Percentiles rank a stretch among this genome's conserved stretches.
These are phyloP conservation scores for Punica granatum DNA, from an alignment of 345 rosid genomes.

Conservation along the genomic window DNA sequence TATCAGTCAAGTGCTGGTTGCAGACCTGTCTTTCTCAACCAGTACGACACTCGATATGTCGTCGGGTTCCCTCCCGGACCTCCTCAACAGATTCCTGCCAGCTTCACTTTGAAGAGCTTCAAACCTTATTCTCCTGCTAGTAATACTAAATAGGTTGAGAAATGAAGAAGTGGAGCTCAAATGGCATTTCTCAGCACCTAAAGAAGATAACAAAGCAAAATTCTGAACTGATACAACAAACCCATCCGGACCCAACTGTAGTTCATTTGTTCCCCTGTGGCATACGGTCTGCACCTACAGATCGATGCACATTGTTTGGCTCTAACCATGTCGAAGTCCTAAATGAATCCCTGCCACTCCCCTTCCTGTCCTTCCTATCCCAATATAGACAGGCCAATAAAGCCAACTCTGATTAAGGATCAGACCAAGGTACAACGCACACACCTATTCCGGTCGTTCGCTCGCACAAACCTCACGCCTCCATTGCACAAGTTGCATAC, in stretches of 20 bases:
- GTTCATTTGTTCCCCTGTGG: not conserved
- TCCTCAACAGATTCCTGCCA: conserved; percentile 58
- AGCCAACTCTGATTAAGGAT: no score
- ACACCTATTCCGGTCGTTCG: conserved; percentile 62
- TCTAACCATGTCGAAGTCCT: no score
- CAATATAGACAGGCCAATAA: no score
- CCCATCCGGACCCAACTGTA: not conserved
- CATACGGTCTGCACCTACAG: not conserved
- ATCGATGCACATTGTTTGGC: not conserved
- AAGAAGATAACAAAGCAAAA: not conserved
- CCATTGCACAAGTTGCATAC: conserved; percentile 91
- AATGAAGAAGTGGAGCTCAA: not conserved
- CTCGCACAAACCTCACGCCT: conserved; percentile 71
- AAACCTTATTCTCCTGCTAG: conserved; percentile 62
- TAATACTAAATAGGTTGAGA: not conserved
- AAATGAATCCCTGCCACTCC: no score
- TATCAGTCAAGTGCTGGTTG: not conserved
- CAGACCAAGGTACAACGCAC: no score
- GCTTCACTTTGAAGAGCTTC: conserved; percentile 90
- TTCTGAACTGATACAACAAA: not conserved
- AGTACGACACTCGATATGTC: conserved; percentile 92
- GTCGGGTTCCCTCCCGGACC: conserved; percentile 93
- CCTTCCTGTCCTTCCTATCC: no score
- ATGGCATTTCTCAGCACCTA: not conserved
- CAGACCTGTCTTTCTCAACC: conserved; percentile 65